Base-by-base conservation (phyloP, 2,329 filamentous ascomycete genomes). In the Elsinoe perseae region DNA sequence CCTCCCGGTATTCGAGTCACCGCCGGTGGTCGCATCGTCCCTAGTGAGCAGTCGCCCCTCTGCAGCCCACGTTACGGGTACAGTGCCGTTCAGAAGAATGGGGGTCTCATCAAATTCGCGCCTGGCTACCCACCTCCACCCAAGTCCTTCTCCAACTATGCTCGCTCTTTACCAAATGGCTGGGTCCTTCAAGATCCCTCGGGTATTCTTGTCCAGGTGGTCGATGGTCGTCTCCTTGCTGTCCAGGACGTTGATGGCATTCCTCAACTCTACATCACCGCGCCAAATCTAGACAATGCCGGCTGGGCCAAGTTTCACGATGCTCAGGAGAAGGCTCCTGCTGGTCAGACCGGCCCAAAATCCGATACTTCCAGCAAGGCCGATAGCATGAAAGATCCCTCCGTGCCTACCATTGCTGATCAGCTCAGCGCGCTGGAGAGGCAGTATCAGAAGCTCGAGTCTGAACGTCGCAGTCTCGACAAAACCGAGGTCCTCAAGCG, bases 1-100 rank as follows among this genome's bases (percentile, higher is more conserved):
- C 76, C 76, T 32, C 73, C 73, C 20, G 74, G 75, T 57, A 66
- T 78, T 56, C 73, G 76, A 57, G 76, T 78, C 42, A 78, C 76
- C 50, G 76, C 76, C 59, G 76, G 76, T 36, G 76, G 76, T n/a
- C 72, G 75, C 16, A 73, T 78, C 59, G 75, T 78, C n/a, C 75
- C 75, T 12, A 75, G 70, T 53, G 75, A 71, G 54, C 67, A 70
- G 57, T 71, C 70, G 23, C 68, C 69, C 32, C 63, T 71, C 12
- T 70, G 68, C 46, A 67, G 69, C 54, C 70, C 69, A 27, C 68
- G 69, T 50, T 71, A 67, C 50, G 67, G 69, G 50, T 70, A 69
- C 60, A 70, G 67, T 54, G 67, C 69, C 42, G 66, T 69, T 56
- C 64, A 69, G 58, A 63, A 62, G 57, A 70, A 70, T 54, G 68